Conservation (phyloP, 352 stramenopile species). For the Stramenopiles sp. region DNA sequence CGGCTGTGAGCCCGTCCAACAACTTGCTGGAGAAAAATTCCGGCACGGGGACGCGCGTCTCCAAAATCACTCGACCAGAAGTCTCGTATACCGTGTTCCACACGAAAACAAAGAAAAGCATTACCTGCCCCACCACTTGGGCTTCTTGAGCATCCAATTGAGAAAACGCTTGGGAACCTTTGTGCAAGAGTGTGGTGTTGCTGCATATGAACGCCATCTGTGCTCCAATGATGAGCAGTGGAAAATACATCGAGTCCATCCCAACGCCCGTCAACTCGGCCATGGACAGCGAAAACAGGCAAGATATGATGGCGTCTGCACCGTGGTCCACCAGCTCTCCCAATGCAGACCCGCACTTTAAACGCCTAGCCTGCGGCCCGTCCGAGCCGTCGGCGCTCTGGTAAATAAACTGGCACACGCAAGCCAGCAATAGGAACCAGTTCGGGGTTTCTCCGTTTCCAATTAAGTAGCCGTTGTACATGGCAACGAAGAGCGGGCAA, state of each 20-base stretch:
- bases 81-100: too few species aligned
- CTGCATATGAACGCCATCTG: slow-evolving; percentile 15
- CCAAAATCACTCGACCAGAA: too few species aligned
- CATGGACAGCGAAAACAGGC: slow-evolving; percentile 9
- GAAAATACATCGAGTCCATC: neutral
- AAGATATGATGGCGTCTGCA: slow-evolving; percentile 17
- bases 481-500: too few species aligned
- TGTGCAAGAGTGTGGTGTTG: slow-evolving; percentile 19
- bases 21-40: too few species aligned
- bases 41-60: too few species aligned
- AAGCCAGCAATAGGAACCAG: slow-evolving; percentile 41
- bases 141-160: slow-evolving; percentile 20
- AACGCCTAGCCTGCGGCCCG: slow-evolving; percentile 91
- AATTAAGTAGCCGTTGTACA: too few species aligned
- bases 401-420: slow-evolving; percentile 66
- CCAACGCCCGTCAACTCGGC: slow-evolving; percentile 15
- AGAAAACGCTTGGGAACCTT: slow-evolving; percentile 16
- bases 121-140: too few species aligned
- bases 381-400: slow-evolving; percentile 96
- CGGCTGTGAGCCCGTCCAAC: too few species aligned
- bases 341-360: slow-evolving; percentile 70
- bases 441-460: slow-evolving; percentile 6
- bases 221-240: slow-evolving; percentile 7
- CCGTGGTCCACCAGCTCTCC: slow-evolving; percentile 96
- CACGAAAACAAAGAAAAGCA: too few species aligned